Percentiles rank a stretch among this genome's conserved stretches.
Conservation (phyloP, 495 filamentous ascomycete genomes). For the Neurospora sp. region DNA sequence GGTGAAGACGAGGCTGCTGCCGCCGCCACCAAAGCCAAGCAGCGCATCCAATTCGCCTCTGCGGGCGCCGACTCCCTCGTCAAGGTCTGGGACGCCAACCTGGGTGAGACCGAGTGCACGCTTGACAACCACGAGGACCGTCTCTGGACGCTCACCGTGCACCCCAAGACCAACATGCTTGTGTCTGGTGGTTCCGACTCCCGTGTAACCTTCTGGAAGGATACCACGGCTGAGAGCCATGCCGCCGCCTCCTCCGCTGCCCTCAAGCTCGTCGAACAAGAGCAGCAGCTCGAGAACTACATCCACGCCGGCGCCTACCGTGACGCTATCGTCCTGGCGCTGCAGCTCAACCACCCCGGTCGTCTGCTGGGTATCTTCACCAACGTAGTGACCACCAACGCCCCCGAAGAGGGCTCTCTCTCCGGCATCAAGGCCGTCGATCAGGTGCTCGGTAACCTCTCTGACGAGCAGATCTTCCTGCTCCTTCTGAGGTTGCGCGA, state of each 20-base stretch:
- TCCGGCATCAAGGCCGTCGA: constrained; percentile 74
- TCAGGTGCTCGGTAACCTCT: constrained; percentile 66
- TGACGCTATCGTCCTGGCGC: constrained; percentile 81
- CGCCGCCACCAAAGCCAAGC: constrained; percentile 21
- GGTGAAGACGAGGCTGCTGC: constrained; percentile 24
- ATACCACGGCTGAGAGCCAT: constrained; percentile 76
- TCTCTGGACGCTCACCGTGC: constrained; percentile 77
- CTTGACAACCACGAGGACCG: constrained; percentile 94
- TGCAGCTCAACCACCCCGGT: constrained; percentile 86
- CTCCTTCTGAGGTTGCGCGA: constrained; percentile 75
- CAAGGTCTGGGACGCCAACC: constrained; percentile 81
- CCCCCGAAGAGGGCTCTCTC: constrained; percentile 51
- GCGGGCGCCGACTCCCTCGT: constrained; percentile 94
- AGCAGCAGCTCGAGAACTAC: constrained; percentile 86
- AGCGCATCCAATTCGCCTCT: constrained; percentile 59
- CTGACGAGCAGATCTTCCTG: constrained; percentile 69
- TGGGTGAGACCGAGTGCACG: constrained; percentile 74
- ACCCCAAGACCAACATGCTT: constrained; percentile 56
- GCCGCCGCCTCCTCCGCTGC: constrained; percentile 57
- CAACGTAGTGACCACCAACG: constrained; percentile 56
- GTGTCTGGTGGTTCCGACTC: constrained; percentile 86
- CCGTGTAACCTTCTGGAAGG: constrained; percentile 87
- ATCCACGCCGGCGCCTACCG: constrained; percentile 78
- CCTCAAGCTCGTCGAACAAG: constrained; percentile 76
- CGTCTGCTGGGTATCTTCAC: constrained; percentile 76